These are phyloP conservation scores for Potentilla sterilis DNA, from an alignment of 306 rosid species.

Conservation along the genomic window DNA sequence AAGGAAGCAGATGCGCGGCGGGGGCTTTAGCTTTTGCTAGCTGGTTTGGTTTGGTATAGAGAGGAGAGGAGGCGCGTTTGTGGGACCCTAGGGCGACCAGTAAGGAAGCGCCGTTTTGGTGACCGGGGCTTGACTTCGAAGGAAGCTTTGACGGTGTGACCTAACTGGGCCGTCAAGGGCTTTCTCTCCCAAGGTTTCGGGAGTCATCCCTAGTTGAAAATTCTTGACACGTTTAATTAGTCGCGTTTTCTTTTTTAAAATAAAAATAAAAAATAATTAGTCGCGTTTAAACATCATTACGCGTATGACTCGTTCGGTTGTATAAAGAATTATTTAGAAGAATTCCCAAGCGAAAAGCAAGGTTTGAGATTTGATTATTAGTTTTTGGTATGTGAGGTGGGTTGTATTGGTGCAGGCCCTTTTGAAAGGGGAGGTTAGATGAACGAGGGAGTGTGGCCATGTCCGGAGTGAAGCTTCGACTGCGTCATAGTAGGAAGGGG, in stretches of 20 bases:
- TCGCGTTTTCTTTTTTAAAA: not conserved
- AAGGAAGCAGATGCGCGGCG: not conserved
- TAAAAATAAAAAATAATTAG: no score
- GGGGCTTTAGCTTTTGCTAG: not conserved
- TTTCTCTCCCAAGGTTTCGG: not conserved
- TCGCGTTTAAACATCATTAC: not conserved
- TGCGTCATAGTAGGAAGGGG: not conserved
- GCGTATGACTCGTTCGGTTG: not conserved
- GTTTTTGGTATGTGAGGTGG: no score
- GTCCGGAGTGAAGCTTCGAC: not conserved
- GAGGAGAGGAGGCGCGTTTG: not conserved
- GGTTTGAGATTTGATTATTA: no score
- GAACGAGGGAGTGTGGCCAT: no score
- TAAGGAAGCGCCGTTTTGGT: slow-evolving; percentile 5
- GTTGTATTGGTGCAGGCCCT: no score
- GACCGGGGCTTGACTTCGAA: slow-evolving; percentile 6
- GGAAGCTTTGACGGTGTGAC: not conserved
- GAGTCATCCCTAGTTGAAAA: not conserved
- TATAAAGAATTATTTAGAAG: no score
- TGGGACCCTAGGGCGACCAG: not conserved
- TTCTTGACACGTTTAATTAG: not conserved
- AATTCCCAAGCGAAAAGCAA: no score
- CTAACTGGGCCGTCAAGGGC: not conserved
- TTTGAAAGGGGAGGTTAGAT: no score
- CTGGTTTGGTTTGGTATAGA: slow-evolving; percentile 8